These are phyloP conservation scores for Arxiozyma telluris DNA, from an alignment of 1,139 yeast genomes.

Conservation along the genomic window DNA sequence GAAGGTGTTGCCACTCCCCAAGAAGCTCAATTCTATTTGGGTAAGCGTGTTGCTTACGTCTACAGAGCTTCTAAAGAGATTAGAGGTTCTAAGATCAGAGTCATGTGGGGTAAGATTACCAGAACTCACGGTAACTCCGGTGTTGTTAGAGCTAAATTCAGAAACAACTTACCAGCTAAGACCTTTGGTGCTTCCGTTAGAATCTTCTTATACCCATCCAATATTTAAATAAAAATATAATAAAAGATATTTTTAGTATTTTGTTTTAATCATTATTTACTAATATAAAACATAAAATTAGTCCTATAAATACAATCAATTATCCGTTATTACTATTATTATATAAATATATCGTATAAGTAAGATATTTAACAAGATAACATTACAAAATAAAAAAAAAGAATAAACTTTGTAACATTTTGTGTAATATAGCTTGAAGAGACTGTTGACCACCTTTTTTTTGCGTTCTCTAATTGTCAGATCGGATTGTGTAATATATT, in stretches of 20 bases:
- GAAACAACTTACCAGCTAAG: slow-evolving; percentile 98
- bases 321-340: neutral
- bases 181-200: slow-evolving; percentile 99
- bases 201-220: slow-evolving; percentile 99
- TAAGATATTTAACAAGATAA: neutral
- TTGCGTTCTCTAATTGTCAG: too few relatives aligned
- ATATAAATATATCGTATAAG: neutral
- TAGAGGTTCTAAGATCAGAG: slow-evolving; percentile 98
- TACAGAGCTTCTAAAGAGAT: slow-evolving; percentile 98
- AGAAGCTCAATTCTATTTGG: slow-evolving; percentile 98
- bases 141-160: slow-evolving; percentile 97
- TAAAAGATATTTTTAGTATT: slow-evolving; percentile 1
- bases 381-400: too few relatives aligned
- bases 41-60: slow-evolving; percentile 98
- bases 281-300: neutral
- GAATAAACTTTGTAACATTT: too few relatives aligned
- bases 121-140: slow-evolving; percentile 99
- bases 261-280: neutral
- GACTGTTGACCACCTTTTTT: neutral
- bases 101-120: slow-evolving; percentile 98
- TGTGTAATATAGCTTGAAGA: too few relatives aligned
- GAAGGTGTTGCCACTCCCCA: slow-evolving; percentile 88
- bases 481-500: too few relatives aligned
- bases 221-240: slow-evolving; percentile 58
- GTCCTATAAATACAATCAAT: neutral